These are phyloP conservation scores for Cryptococcus floricola DNA, from an alignment of 1,284 basidiomycete genomes.

Conservation along the genomic window DNA sequence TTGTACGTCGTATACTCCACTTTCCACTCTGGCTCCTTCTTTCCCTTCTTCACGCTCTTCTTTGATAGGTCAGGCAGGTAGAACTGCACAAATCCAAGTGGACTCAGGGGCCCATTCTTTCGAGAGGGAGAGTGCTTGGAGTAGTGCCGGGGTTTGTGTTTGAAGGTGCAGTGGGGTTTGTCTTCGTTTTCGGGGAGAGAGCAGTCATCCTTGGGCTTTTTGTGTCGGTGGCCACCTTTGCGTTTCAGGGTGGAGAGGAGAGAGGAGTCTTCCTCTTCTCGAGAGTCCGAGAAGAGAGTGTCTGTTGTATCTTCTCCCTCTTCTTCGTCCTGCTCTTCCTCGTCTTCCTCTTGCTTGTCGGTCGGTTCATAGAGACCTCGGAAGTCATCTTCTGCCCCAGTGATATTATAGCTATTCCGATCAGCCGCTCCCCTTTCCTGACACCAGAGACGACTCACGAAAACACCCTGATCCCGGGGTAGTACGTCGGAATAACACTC, in stretches of 20 bases:
- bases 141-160: conserved; percentile 40
- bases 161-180: conserved; percentile 48
- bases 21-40: conserved; percentile 63
- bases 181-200: conserved; percentile 41
- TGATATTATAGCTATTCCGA: conserved; percentile 58
- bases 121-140: conserved; percentile 41
- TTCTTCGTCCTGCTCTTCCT: conserved; percentile 15
- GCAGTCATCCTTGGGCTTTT: conserved; percentile 41
- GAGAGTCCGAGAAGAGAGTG: not conserved
- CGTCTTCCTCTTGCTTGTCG: conserved; percentile 11
- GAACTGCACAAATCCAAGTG: conserved; percentile 56
- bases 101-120: conserved; percentile 34
- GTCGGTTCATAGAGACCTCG: conserved; percentile 6
- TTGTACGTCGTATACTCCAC: conserved; percentile 74
- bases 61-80: conserved; percentile 57
- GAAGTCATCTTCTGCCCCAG: conserved; percentile 44
- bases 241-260: conserved; percentile 19
- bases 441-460: conserved; percentile 51
- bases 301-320: not conserved
- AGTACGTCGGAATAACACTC: conserved; percentile 81
- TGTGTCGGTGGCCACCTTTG: conserved; percentile 29
- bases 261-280: conserved; percentile 1
- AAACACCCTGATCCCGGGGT: conserved; percentile 77
- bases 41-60: conserved; percentile 56
- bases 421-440: not conserved